Evolutionary conservation across 257 asterid species (phyloP), one percentile per base, ranked within the genome.

Genomic region (Ilex aquifolium): DNA sequence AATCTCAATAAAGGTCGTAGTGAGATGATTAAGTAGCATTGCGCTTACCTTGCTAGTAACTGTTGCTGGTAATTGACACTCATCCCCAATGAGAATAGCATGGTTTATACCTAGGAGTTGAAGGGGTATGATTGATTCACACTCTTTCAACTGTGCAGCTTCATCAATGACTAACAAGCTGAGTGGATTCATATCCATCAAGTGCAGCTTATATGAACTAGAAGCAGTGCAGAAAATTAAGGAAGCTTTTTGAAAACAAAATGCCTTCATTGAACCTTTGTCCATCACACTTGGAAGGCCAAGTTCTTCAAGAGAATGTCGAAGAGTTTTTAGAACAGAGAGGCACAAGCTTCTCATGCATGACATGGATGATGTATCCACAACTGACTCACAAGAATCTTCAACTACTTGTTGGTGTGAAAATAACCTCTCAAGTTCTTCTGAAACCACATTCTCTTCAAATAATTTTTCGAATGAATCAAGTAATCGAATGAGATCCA

Each of bases 81-180:
- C 72, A 67, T 67, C 72, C 3, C 72, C 72, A 15, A 67, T 55
- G 56, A 67, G 64, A 40, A 67, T 44, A 13, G 57, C 62, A 44
- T 57, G 65, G n/a, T 1, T 60, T 15, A 67, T 6, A 32, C n/a
- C 32, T 13, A 42, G 36, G 4, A 67, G 62, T 60, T 67, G 72
- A 42, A 67, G 56, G 13, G 72, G 72, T 15, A 67, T 53, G 44
- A 56, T 50, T 32, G 65, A 58, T 59, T 66, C 65, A 32, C 71
- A 58, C 5, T 66, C 71, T 39, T 53, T 59, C 71, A 66, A 50
- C 27, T 66, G 65, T 14, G 71, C 65, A 0, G 71, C 71, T 50
- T 66, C 65, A 59, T 66, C 71, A 51, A 66, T 0, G 10, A 66
- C 65, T 53, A 66, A 32, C 14, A 66, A 49, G 16, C 49, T 62